Evolutionary conservation across 1,284 basidiomycete genomes (phyloP), one percentile per base, ranked within the genome.

Genomic region (Kalmanozyma brasiliensis): DNA sequence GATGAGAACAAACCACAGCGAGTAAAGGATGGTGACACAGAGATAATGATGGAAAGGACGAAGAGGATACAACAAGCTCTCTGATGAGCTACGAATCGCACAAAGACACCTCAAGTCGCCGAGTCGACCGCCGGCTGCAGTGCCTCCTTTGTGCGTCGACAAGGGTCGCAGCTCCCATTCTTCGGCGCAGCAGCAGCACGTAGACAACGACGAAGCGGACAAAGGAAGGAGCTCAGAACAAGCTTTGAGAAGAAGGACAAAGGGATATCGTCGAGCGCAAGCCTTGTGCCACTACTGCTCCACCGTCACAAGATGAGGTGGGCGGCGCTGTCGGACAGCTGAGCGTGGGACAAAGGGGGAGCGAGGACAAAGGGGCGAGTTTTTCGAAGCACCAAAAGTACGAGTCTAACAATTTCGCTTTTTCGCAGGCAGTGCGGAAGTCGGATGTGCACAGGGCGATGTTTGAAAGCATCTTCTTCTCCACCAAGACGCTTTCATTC

Each of bases 321-420:
- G 47, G n/a, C 32, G n/a, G 48, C 36, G n/a, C 30, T 34, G 38
- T 49, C 30, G 7, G 47, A 49, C 45, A 47, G 45, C 17, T 47
- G 14, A 4, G n/a, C n/a, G n/a, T n/a, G n/a, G n/a, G n/a, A 46
- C 33, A 46, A 46, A 46, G 44, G 35, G 17, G 26, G 35, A 14
- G 19, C 29, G 24, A 9, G 17, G 24, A 40, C 36, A 49, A 46
- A 26, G 44, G 44, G 44, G n/a, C n/a, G n/a, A n/a, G n/a, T n/a
- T n/a, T n/a, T n/a, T n/a, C n/a, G n/a, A n/a, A n/a, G n/a, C n/a
- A n/a, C n/a, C n/a, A n/a, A n/a, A n/a, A n/a, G n/a, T n/a, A n/a
- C n/a, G n/a, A n/a, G n/a, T n/a, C n/a, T n/a, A n/a, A n/a, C n/a
- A n/a, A n/a, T n/a, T n/a, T n/a, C n/a, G n/a, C n/a, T n/a, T n/a